Base-by-base conservation (phyloP, 148 eudicot genomes). In the Camellia lanceoleosa region DNA sequence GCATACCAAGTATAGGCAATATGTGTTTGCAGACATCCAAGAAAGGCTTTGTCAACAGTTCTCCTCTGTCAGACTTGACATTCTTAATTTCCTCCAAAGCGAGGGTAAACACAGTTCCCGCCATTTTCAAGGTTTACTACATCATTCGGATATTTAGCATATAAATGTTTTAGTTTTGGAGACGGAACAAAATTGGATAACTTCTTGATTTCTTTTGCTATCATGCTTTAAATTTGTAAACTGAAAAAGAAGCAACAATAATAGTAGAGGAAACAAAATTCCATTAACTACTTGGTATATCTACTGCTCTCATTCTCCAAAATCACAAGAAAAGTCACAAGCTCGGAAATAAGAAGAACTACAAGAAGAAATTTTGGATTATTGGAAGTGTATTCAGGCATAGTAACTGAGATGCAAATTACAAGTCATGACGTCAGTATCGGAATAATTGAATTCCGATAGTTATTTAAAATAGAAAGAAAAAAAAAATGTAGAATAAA, bases 11-110 rank as follows among this genome's bases (percentile, higher is more conserved):
- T 82, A 93, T 89, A 47, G 99, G 99, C 74, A 96, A 80, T 80
- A 96, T 87, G 49, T 85, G 89, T 85, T 89, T 92, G 92, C 99
- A 93, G 1, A 89, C 91, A 63, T 93, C 99, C 90, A 96, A 86
- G 86, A 93, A 96, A 75, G 98, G 98, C 87, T 79, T 89, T 44
- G 94, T 86, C 83, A 89, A 78, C 82, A 96, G 65, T 54, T 92
- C 98, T 49, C 88, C 98, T 78, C 86, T 76, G 44, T 91, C 97
- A 59, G 95, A 87, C 86, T 92, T 96, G 64, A 91, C 87, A 60
- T 84, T 81, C 87, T 92, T 89, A 82, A 93, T 83, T 85, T 88
- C 91, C 81, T 93, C 95, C 85, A 96, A 73, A 73, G 90, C 85
- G 75, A 91, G 91, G 68, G 91, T 80, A 78, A 96, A 93, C 61